Conservation (phyloP, 1,284 basidiomycete genomes). For the Papiliotrema flavescens region DNA sequence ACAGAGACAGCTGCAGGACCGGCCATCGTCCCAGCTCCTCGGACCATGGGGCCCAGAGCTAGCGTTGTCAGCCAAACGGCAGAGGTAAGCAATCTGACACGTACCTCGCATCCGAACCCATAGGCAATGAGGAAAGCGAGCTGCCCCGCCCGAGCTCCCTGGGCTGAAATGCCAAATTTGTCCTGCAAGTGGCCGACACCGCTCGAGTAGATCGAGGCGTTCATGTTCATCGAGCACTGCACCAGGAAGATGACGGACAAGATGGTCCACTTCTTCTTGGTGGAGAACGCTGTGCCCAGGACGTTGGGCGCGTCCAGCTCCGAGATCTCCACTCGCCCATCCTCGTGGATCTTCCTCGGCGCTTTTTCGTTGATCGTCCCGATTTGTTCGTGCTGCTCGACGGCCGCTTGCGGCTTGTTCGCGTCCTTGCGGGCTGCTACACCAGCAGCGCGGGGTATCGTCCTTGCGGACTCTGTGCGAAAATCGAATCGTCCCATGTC, state of each 20-base stretch:
- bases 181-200: slow-evolving; percentile 15
- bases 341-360: no score
- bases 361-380: no score
- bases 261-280: slow-evolving; percentile 29
- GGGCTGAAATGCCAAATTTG: slow-evolving; percentile 43
- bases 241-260: slow-evolving; percentile 42
- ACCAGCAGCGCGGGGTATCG: no score
- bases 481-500: no score
- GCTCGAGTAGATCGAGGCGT: slow-evolving; percentile 33
- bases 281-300: no score
- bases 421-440: no score
- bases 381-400: no score
- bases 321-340: no score
- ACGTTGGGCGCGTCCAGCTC: no score
- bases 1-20: slow-evolving; percentile 49
- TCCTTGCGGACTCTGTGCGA: no score
- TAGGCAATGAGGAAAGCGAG: slow-evolving; percentile 49
- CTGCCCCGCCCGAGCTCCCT: slow-evolving; percentile 47
- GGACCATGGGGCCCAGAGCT: slow-evolving; percentile 55
- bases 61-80: slow-evolving; percentile 11
- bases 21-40: slow-evolving; percentile 63
- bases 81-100: neutral
- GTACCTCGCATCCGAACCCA: slow-evolving; percentile 52
- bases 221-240: slow-evolving; percentile 21
- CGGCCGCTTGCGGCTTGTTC: no score